Base-by-base conservation (phyloP, 208 protist genomes). In the Trypanosoma brucei region DNA sequence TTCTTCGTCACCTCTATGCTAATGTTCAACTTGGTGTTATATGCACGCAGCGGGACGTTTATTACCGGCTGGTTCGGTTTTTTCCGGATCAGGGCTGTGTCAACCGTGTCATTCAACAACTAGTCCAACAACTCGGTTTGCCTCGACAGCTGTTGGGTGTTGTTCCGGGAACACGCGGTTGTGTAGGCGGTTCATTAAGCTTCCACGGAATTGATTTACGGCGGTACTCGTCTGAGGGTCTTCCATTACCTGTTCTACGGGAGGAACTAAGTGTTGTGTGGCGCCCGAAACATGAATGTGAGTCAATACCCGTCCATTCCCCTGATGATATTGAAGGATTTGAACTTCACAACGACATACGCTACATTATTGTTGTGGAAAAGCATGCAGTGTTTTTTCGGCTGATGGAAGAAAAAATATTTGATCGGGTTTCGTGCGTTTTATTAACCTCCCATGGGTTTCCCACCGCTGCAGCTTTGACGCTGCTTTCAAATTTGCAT, bases 301-400 rank as follows among this genome's bases (percentile, higher is more conserved):
- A 14, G n/a, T 31, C n/a, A n/a, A 44, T 2, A 44, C 14, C 7
- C 9, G 36, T 59, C 11, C 8, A 46, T 6, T 44, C 34, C 2
- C n/a, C 39, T 13, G 9, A 52, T 33, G 2, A 39, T 31, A 13
- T 33, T 11, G 36, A 46, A 2, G 65, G 70, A 31, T 86, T 86
- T 59, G 51, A 52, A 22, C 38, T 94, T 11, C 52, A 63, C 31
- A 39, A 68, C 2, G 40, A 84, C 34, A 82, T 77, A 51, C 81
- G 84, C 45, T 84, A 69, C 35, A 83, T 94, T 55, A 34, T 94
- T 14, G 83, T 94, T n/a, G 69, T 94, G 5, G 84, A 94, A 68
- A 94, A 94, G 62, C 81, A 94, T 65, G 83, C 88, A 0, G 76
- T 92, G 2, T 92, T 89, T 45, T 72, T 75, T 37, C 76, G 82